These are phyloP conservation scores for Onygenales sp. DNA, from an alignment of 2,329 filamentous ascomycete genomes.

Conservation along the genomic window DNA sequence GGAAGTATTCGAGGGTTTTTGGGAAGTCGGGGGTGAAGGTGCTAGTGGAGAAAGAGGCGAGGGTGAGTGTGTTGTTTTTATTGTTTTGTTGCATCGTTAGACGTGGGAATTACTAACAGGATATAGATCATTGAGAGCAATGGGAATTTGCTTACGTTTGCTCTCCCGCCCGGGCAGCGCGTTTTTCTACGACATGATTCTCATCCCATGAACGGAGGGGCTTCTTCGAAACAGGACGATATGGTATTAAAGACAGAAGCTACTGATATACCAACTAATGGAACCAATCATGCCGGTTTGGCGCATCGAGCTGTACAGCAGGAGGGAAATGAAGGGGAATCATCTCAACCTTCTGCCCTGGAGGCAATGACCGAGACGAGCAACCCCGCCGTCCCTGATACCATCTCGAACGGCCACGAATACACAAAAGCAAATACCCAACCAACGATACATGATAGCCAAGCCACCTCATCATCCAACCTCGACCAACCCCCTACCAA, in stretches of 20 bases:
- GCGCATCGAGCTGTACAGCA: background rate
- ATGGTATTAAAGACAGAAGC: background rate
- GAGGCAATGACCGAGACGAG: too few species aligned
- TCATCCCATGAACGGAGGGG: background rate
- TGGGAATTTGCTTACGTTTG: constrained; percentile 24
- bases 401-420: too few species aligned
- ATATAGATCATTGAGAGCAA: constrained; percentile 26
- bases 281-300: background rate
- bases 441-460: too few species aligned
- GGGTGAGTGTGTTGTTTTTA: constrained; percentile 18
- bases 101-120: background rate
- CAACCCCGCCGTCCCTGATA: too few species aligned
- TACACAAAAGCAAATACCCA: too few species aligned
- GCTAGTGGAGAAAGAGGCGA: constrained; percentile 34
- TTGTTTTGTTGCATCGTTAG: background rate
- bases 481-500: too few species aligned
- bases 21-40: constrained; percentile 16
- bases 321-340: background rate
- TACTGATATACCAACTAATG: too few species aligned
- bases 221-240: too few species aligned
- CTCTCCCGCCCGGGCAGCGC: constrained; percentile 29
- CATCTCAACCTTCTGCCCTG: too few species aligned
- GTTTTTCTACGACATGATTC: constrained; percentile 19
- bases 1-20: constrained; percentile 24
- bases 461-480: background rate